phyloP scores from a whole-genome alignment of 2,329 filamentous ascomycete genomes.

The Fusarium incarnatum region DNA sequence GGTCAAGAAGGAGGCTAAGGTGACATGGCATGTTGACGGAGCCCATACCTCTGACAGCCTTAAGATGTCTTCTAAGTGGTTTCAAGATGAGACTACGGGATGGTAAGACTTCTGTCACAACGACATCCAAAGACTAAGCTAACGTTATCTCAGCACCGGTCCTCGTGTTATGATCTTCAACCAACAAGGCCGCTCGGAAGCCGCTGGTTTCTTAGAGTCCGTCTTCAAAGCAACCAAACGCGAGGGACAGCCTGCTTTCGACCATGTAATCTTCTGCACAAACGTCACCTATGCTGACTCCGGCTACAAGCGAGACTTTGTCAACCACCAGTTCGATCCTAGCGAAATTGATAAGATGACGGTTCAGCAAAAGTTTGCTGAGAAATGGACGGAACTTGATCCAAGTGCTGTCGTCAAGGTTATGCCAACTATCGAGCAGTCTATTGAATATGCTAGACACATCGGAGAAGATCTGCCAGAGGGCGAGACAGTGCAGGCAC shows the following conservation, averaged over 20 bases:
- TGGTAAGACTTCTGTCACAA: conserved; percentile 40
- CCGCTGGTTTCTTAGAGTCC: conserved; percentile 64
- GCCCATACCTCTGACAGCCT: conserved; percentile 95
- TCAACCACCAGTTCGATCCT: conserved; percentile 66
- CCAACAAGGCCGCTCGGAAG: conserved; percentile 73
- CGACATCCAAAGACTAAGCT: not conserved
- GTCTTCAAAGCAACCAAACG: conserved; percentile 55
- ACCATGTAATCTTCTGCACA: conserved; percentile 84
- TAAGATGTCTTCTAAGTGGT: conserved; percentile 84
- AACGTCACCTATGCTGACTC: conserved; percentile 71
- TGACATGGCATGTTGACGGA: conserved; percentile 91
- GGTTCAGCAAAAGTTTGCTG: conserved; percentile 64
- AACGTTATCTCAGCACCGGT: conserved; percentile 46
- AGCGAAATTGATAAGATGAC: conserved; percentile 64
- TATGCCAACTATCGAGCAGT: conserved; percentile 66
- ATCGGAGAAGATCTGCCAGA: conserved; percentile 49
- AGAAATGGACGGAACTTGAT: conserved; percentile 63
- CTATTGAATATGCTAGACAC: conserved; percentile 60
- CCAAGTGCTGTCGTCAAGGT: conserved; percentile 59
- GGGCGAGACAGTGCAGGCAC: conserved; percentile 57
- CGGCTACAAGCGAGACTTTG: conserved; percentile 67
- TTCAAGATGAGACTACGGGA: conserved; percentile 64
- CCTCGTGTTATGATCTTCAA: conserved; percentile 83
- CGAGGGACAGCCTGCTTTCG: conserved; percentile 62
- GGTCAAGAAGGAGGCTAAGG: conserved; percentile 62